Base-by-base conservation (phyloP, 495 filamentous ascomycete genomes). In the Chaetomidium leptoderma region DNA sequence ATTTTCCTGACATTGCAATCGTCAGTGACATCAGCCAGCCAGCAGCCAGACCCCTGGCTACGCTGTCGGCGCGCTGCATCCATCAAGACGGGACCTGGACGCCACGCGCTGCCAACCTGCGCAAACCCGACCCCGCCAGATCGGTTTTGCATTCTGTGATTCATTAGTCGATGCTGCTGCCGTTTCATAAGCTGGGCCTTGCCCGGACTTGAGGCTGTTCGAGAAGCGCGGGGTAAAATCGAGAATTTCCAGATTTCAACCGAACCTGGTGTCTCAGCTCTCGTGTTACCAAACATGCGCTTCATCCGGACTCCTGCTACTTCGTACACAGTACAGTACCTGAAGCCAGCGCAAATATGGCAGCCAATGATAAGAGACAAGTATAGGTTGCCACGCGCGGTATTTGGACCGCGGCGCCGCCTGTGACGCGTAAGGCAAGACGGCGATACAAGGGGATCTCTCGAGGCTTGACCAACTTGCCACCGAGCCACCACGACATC, bases 21-120 rank as follows among this genome's bases (percentile, higher is more conserved):
- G 29, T 13, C 33, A 19, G 43, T 56, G 53, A 56, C 43, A 56
- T 56, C 53, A 56, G 52, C 23, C 45, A 26, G 17, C 8, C 45
- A 19, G 16, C 6, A 14, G 13, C 6, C 32, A 26, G 36, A 53
- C 35, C 37, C 50, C 30, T 4, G 44, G 4, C 14, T 30, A 6
- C 37, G 26, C 1, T 32, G 23, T 8, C 27, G 26, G 21, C 19
- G 21, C 3, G 45, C 51, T 44, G 39, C 51, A 33, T 8, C 21
- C 21, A 44, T 2, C 23, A 44, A 33, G 32, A n/a, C n/a, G n/a
- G n/a, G n/a, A n/a, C 16, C 9, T 10, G 4, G 21, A 44, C 49
- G 49, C 49, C 33, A 39, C 33, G 16, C 33, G 21, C 14, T 54
- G 27, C 16, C 14, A n/a, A 43, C 2, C 43, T 33, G 37, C 51